These are phyloP conservation scores for Hansenula sp. DNA, from an alignment of 1,139 yeast genomes.

Conservation along the genomic window DNA sequence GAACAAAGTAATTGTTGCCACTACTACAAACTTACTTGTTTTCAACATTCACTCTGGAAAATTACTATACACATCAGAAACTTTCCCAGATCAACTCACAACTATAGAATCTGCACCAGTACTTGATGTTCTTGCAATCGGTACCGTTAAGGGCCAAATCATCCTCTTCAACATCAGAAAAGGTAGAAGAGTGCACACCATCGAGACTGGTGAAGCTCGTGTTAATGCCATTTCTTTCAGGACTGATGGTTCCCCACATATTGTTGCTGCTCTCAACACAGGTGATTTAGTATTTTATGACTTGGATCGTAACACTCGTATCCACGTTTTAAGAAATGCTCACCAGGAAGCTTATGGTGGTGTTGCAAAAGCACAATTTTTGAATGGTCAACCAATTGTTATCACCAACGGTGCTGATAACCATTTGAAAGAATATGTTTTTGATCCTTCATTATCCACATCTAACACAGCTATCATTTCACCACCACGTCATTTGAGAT, in stretches of 20 bases:
- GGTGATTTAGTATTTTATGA: constrained; percentile 91
- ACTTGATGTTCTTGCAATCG: constrained; percentile 77
- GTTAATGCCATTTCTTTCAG: constrained; percentile 74
- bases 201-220: constrained; percentile 50
- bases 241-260: constrained; percentile 84
- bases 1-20: constrained; percentile 79
- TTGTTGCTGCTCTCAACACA: constrained; percentile 71
- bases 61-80: constrained; percentile 55
- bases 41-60: constrained; percentile 79
- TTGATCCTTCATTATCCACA: constrained; percentile 77
- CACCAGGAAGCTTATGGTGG: constrained; percentile 80
- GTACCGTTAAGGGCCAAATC: constrained; percentile 66
- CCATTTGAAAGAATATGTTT: constrained; percentile 81
- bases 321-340: constrained; percentile 69
- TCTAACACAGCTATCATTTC: constrained; percentile 46
- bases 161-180: constrained; percentile 64
- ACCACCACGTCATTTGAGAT: constrained; percentile 89
- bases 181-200: constrained; percentile 53
- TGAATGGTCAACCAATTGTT: constrained; percentile 89
- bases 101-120: constrained; percentile 81
- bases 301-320: constrained; percentile 62
- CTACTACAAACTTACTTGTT: constrained; percentile 55
- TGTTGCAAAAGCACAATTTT: constrained; percentile 67
- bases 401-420: constrained; percentile 95
- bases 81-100: constrained; percentile 47